phyloP scores from a whole-genome alignment of 2,329 filamentous ascomycete genomes.

The Stagonosporopsis vannaccii region DNA sequence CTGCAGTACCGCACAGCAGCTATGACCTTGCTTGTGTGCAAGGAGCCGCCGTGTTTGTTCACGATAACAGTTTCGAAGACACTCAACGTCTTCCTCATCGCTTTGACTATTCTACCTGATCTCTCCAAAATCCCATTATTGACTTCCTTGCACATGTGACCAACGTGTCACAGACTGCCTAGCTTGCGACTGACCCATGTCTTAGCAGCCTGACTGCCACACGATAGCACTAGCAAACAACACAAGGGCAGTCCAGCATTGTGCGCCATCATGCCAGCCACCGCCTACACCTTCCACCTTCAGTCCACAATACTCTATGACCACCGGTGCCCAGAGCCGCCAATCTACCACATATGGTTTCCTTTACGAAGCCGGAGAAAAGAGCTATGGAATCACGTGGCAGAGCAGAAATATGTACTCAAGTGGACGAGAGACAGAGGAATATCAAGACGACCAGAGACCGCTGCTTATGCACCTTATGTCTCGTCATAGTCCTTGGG shows the following conservation, averaged over 20 bases:
- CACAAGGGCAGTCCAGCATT: slow-evolving; percentile 2
- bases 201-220: slow-evolving; percentile 14
- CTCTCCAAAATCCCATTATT: not conserved
- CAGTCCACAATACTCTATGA: slow-evolving; percentile 5
- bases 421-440: not conserved
- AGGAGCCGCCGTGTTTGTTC: not conserved
- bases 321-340: not conserved
- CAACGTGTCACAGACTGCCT: slow-evolving; percentile 1
- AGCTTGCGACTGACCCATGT: slow-evolving; percentile 13
- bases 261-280: slow-evolving; percentile 10
- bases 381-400: slow-evolving; percentile 4
- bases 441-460: not conserved
- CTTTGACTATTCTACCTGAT: not conserved
- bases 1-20: not conserved
- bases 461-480: slow-evolving; percentile 3
- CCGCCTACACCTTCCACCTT: not conserved
- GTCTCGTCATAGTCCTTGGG: slow-evolving; percentile 8
- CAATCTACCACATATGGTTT: slow-evolving; percentile 1
- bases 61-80: not conserved
- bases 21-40: not conserved
- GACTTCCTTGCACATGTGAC: slow-evolving; percentile 4
- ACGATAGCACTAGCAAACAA: slow-evolving; percentile 7
- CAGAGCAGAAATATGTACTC: not conserved
- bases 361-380: not conserved
- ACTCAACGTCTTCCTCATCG: not conserved